Conservation (phyloP, 352 stramenopile species). For the Phytophthora agathidicida region DNA sequence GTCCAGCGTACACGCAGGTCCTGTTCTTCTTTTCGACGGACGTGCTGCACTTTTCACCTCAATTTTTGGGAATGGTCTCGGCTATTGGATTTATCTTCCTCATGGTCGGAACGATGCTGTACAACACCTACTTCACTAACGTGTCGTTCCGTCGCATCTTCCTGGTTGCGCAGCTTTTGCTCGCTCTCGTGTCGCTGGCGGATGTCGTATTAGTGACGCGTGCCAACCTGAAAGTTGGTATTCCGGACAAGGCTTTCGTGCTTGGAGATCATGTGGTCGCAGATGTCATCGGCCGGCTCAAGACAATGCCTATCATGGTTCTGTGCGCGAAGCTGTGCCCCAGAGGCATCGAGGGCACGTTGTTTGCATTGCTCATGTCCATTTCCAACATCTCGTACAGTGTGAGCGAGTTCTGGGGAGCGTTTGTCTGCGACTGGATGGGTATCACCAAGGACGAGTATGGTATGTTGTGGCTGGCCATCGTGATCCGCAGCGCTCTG, state of each 20-base stretch:
- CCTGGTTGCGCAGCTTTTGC: constrained; percentile 80
- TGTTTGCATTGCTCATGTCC: constrained; percentile 98
- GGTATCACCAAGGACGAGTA: constrained; percentile 92
- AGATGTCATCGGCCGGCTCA: constrained; percentile 82
- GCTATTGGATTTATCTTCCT: constrained; percentile 84
- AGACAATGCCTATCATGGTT: constrained; percentile 95
- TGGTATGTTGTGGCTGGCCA: constrained; percentile 90
- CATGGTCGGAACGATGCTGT: constrained; percentile 79
- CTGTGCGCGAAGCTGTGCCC: constrained; percentile 95
- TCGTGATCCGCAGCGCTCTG: constrained; percentile 90
- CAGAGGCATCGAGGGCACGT: constrained; percentile 94
- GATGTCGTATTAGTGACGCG: constrained; percentile 93
- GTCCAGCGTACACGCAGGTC: constrained; percentile 94
- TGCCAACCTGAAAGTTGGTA: constrained; percentile 91
- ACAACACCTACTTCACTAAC: constrained; percentile 90
- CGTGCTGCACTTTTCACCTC: constrained; percentile 94
- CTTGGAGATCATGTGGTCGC: constrained; percentile 94
- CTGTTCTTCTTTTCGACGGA: constrained; percentile 97
- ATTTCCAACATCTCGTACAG: constrained; percentile 96
- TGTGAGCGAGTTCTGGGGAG: constrained; percentile 93
- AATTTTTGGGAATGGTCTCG: constrained; percentile 94
- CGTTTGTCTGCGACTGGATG: constrained; percentile 88
- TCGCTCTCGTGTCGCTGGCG: constrained; percentile 73
- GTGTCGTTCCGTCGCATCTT: constrained; percentile 94
- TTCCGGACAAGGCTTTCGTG: constrained; percentile 96